Evolutionary conservation across 495 filamentous ascomycete genomes (phyloP), one percentile per base, ranked within the genome.

Genomic region (Oidiodendron maius): DNA sequence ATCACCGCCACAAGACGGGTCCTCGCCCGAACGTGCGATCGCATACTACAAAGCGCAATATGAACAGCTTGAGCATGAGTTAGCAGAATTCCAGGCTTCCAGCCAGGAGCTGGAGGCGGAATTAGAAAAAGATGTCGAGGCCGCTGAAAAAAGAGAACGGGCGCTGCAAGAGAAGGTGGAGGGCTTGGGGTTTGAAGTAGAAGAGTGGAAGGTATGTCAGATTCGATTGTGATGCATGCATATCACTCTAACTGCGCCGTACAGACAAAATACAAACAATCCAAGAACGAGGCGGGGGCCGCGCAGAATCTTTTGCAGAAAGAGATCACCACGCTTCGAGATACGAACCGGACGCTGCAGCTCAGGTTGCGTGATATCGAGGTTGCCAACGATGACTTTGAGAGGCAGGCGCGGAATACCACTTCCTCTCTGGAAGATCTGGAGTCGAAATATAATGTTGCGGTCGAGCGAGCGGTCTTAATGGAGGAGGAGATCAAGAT

Each of bases 311-410:
- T 70, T 3, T 76, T 98, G 43, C 91, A 98, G 68, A 98, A 96
- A 68, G 93, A 98, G 67, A 88, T 98, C 53, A 98, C 93, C 4
- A 81, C 75, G 6, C 74, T 98, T 50, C 84, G 93, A 52, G 91
- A 97, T 36, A 60, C 81, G 17, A 91, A 89, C 62, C 74, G 94
- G 53, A 82, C 85, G 17, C 62, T 96, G 39, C 84, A 91, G 59
- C 71, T 95, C 37, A 85, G 77, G 63, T 66, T 98, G 41, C 82
- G 93, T 49, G 94, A 98, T 59, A 96, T 93, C 51, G 93, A 98
- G 64, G 94, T 98, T 26, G 86, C 86, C 53, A 98, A 98, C 66
- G 93, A 98, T 75, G 93, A 98, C 63, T 96, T 89, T 62, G 93
- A 98, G 67, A 83, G 91, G 48, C 90, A 97, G 67, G 90, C 91